phyloP scores from a whole-genome alignment of 1,139 yeast species.

The Suhomyces bolitotheri region DNA sequence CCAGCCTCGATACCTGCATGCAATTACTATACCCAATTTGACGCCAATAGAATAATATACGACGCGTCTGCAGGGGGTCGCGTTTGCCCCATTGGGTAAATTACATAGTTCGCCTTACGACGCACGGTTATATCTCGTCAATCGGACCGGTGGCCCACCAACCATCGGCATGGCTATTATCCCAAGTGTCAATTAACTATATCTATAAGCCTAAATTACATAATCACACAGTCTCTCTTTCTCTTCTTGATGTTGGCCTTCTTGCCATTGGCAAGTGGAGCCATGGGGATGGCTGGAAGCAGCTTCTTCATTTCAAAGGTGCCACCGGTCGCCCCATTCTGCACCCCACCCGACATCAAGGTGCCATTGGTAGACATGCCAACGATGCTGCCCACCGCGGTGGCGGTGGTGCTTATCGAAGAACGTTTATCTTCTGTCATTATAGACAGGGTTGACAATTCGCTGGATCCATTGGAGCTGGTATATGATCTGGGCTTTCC shows the following conservation, averaged over 20 bases:
- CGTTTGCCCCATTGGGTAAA: too few species aligned
- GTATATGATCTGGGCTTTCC: constrained; percentile 8
- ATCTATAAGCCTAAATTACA: too few species aligned
- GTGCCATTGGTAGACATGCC: constrained; percentile 14
- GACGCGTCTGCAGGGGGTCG: too few species aligned
- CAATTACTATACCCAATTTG: background rate
- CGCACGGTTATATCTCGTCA: too few species aligned
- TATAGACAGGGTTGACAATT: constrained; percentile 5
- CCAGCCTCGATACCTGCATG: too few species aligned
- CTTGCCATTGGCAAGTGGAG: constrained; percentile 3
- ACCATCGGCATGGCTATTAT: too few species aligned
- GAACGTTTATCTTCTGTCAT: constrained; percentile 16
- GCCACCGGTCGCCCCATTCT: constrained; percentile 2
- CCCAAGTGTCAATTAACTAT: too few species aligned
- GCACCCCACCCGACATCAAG: constrained; percentile 9
- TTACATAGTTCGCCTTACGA: too few species aligned
- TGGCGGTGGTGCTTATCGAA: constrained; percentile 19
- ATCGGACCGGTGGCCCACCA: too few species aligned
- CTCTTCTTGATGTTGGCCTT: constrained; percentile 27
- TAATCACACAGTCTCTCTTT: constrained; percentile 39
- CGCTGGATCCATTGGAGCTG: constrained; percentile 2
- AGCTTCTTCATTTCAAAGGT: constrained; percentile 9
- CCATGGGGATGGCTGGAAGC: constrained; percentile 7
- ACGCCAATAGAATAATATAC: too few species aligned
- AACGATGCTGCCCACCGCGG: constrained; percentile 1